Evolutionary conservation across 345 rosid species (phyloP), one percentile per base, ranked within the genome.

Genomic region (Cardamine occulta): DNA sequence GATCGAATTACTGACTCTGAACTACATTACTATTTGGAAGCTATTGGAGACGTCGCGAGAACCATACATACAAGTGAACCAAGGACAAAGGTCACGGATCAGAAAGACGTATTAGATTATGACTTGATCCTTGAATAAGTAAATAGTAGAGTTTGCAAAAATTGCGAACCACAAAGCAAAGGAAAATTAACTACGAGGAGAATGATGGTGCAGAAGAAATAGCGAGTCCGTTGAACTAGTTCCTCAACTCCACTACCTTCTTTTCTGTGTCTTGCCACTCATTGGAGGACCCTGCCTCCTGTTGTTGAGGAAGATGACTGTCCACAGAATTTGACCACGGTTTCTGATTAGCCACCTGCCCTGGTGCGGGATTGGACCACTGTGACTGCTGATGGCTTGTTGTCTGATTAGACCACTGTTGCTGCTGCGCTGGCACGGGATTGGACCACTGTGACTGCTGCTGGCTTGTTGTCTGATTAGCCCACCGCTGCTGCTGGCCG

Each of bases 301-400:
- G 73, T 77, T 71, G 76, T 56, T 71, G 76, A 64, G 67, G 67
- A 57, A 6, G 47, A 19, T 77, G 76, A 64, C 72, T 14, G 45
- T 57, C 70, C 67, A 42, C 76, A 71, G 80, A 47, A 53, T 58
- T 56, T 47, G 76, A 65, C 76, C 67, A 37, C 0, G 62, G 76
- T 18, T 32, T 64, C 70, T 74, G 82, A 39, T 52, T 57, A 63
- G 77, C 55, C 65, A 75, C 63, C 21, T 53, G 47, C 9, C 59
- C 60, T 34, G 45, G 48, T 5, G 28, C 8, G 4, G 59, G 44
- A 56, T 48, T 56, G 28, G 72, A 63, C 80, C 80, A 77, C 35
- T 63, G 54, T 37, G 76, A 28, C 54, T 77, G 74, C 71, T 71
- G 81, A 66, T 76, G 82, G 9, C 69, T 79, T 5, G 63, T 35